These are phyloP conservation scores for Monilinia aucupariae DNA, from an alignment of 2,329 filamentous ascomycete genomes.

Conservation along the genomic window DNA sequence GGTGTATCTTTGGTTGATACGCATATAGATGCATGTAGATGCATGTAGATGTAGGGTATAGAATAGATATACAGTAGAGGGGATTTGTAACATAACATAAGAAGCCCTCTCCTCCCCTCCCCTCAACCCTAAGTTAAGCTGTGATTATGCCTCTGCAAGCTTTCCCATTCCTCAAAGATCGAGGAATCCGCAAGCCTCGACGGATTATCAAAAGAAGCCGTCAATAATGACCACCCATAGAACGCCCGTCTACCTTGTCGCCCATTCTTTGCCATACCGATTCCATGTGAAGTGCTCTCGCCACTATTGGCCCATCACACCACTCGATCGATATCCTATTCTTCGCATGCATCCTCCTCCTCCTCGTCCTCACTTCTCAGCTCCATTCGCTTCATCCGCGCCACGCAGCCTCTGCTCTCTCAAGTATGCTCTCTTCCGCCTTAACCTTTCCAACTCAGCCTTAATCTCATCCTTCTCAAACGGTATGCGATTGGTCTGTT, in stretches of 20 bases:
- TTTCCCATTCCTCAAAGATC: background rate
- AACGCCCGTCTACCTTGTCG: conserved; percentile 1
- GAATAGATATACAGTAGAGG: conserved; percentile 1
- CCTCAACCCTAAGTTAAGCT: too few species aligned
- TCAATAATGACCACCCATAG: background rate
- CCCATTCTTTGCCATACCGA: conserved; percentile 3
- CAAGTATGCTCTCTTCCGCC: conserved; percentile 31
- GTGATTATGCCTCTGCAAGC: background rate
- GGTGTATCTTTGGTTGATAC: conserved; percentile 21
- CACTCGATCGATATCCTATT: background rate
- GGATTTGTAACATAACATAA: background rate
- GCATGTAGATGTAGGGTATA: conserved; percentile 8
- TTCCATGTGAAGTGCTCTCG: background rate
- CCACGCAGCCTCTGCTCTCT: conserved; percentile 35
- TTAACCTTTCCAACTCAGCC: conserved; percentile 49
- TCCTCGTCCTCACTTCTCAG: conserved; percentile 12
- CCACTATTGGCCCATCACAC: background rate
- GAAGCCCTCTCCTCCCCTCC: background rate
- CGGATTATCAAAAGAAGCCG: background rate
- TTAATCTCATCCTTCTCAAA: conserved; percentile 77
- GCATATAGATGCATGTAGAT: conserved; percentile 13
- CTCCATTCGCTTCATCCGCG: conserved; percentile 15
- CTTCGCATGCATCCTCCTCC: background rate
- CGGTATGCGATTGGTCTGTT: conserved; percentile 71
- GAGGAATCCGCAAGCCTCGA: background rate